Percentiles rank a stretch among this genome's conserved stretches.
phyloP scores from a whole-genome alignment of 257 asterid genomes.

The Solanum ahanhuiri region DNA sequence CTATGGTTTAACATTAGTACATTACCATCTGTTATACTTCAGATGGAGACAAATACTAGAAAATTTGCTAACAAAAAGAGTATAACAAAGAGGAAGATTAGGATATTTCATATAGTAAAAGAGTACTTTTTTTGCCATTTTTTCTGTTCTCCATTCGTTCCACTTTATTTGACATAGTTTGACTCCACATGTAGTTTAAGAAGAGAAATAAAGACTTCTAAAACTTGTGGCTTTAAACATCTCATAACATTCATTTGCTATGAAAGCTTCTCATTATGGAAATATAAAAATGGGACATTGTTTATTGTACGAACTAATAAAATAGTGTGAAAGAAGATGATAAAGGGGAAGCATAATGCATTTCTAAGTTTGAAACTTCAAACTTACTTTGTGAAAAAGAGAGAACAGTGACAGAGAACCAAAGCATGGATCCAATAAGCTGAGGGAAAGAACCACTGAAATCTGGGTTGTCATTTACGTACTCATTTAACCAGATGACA shows the following conservation, averaged over 20 bases:
- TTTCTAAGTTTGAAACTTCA: slow-evolving; percentile 5
- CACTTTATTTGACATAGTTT: background rate
- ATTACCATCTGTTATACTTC: background rate
- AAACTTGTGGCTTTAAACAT: background rate
- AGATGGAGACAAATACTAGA: background rate
- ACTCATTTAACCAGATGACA: slow-evolving; percentile 47
- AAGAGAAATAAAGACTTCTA: background rate
- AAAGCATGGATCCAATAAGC: slow-evolving; percentile 29
- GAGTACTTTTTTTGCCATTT: background rate
- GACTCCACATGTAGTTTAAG: background rate
- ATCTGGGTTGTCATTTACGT: slow-evolving; percentile 27
- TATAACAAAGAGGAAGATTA: background rate
- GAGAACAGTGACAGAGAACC: slow-evolving; percentile 56
- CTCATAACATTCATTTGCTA: background rate
- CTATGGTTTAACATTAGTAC: background rate
- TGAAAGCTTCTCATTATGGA: background rate
- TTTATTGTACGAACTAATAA: background rate
- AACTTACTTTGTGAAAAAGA: slow-evolving; percentile 47
- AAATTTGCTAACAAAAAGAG: background rate
- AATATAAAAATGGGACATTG: background rate
- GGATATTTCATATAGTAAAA: background rate
- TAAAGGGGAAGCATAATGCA: background rate
- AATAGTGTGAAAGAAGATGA: background rate
- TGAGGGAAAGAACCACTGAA: slow-evolving; percentile 23
- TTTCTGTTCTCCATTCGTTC: background rate